Evolutionary conservation across 1,284 basidiomycete species (phyloP).

Genomic region (Mycena citricolor): DNA sequence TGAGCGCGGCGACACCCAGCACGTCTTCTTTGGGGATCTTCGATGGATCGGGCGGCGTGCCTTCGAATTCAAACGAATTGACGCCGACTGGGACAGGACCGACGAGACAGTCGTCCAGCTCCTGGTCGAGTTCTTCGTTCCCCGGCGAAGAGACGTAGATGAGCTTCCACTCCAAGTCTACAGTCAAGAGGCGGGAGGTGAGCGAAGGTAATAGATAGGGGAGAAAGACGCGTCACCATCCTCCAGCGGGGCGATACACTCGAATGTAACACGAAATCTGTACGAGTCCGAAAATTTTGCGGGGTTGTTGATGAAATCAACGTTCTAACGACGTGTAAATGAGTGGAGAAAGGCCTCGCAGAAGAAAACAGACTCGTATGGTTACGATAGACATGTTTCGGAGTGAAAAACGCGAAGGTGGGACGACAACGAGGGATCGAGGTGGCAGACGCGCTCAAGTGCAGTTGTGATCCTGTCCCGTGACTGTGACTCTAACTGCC

Average conservation of each 20-base stretch:
- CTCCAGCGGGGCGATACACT: slow-evolving; percentile 90
- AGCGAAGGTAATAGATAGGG: neutral
- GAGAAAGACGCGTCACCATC: slow-evolving; percentile 63
- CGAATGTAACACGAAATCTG: slow-evolving; percentile 95
- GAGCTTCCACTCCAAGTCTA: slow-evolving; percentile 97
- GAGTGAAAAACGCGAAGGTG: slow-evolving; percentile 13
- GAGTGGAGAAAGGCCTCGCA: neutral
- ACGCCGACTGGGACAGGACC: slow-evolving; percentile 94
- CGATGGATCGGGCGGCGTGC: slow-evolving; percentile 64
- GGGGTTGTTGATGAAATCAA: slow-evolving; percentile 91
- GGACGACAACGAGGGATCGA: slow-evolving; percentile 1
- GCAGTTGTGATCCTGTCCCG: too few species aligned
- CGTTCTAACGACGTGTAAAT: slow-evolving; percentile 48
- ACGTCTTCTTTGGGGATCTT: slow-evolving; percentile 84
- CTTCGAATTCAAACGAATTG: slow-evolving; percentile 97
- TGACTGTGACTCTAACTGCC: too few species aligned
- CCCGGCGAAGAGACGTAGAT: slow-evolving; percentile 97
- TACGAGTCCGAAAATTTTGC: slow-evolving; percentile 91
- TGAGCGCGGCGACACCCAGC: slow-evolving; percentile 87
- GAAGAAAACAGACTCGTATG: slow-evolving; percentile 49
- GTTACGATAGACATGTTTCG: slow-evolving; percentile 65
- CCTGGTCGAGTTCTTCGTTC: slow-evolving; percentile 90
- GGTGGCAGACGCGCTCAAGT: neutral
- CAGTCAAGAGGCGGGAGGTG: neutral
- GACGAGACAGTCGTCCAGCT: slow-evolving; percentile 93